Base-by-base conservation (phyloP, 2,329 filamentous ascomycete species). In the Aspergillus melleus region DNA sequence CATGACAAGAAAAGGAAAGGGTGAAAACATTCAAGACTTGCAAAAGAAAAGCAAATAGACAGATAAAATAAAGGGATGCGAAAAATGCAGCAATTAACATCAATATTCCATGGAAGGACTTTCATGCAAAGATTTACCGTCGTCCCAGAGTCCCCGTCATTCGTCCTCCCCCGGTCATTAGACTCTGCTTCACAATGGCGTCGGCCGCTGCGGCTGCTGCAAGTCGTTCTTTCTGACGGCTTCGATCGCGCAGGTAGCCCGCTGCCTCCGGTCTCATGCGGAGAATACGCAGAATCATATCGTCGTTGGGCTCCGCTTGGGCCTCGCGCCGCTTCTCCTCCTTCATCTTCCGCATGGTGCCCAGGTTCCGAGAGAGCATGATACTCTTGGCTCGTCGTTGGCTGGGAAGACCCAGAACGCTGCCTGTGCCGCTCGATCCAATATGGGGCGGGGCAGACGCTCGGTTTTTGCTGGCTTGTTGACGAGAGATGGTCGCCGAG, bases 231-330 rank as follows among this genome's bases (percentile, higher is more conserved):
- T 96, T 96, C 74, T 99, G 95, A 64, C 95, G 85, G 73, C 92
- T 93, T 47, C 95, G 83, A 75, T 98, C 94, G 70, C 91, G 91
- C 61, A 99, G 82, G 76, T 99, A 99, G 36, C 86, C 81, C 52
- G 88, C 85, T 3, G 95, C 95, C 78, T 98, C 95, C 2, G 92
- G 92, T 51, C 95, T 84, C 95, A 99, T 99, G 54, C 95, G 85
- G 66, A 99, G 77, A 65, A 99, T 99, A 20, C 95, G 85, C 69
- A 99, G 77, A 66, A 99, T 98, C 90, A 98, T 98, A 74, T 99
- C 95, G 75, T 99, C 95, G 73, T 90, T 96, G 1, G 95, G 94
- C 74, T 98, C 95, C 1, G 95, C 94, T 74, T 99, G 95, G 1
- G 92, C 92, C 74, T 98, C 94, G 68, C 93, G 92, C 64, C 95